Evolutionary conservation across 805 yeast genomes (phyloP).

Genomic region (Saturnispora besseyi): DNA sequence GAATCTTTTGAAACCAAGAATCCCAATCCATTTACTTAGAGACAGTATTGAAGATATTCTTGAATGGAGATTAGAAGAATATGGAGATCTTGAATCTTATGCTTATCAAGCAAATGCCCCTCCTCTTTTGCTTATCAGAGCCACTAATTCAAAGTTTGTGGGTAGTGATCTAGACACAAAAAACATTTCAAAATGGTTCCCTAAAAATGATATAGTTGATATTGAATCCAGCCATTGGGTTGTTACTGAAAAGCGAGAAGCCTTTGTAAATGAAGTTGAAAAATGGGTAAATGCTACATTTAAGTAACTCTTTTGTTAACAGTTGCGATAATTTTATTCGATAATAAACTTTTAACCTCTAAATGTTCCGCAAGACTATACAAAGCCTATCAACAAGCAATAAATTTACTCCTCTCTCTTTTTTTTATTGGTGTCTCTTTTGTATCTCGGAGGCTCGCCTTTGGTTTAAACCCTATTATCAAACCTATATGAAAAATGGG

Average conservation of each 20-base stretch:
- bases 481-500: too few species aligned
- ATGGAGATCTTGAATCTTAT: constrained; percentile 20
- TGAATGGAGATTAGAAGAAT: constrained; percentile 34
- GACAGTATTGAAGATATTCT: constrained; percentile 55
- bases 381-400: too few species aligned
- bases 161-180: constrained; percentile 16
- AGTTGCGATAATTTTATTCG: too few species aligned
- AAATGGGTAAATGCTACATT: constrained; percentile 32
- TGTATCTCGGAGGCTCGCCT: too few species aligned
- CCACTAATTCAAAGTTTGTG: constrained; percentile 45
- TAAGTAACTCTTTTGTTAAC: background rate
- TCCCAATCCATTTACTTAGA: constrained; percentile 62
- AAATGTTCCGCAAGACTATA: too few species aligned
- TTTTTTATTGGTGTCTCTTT: too few species aligned
- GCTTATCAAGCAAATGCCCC: constrained; percentile 43
- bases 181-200: constrained; percentile 36
- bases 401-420: too few species aligned
- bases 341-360: too few species aligned
- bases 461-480: too few species aligned
- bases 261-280: constrained; percentile 51
- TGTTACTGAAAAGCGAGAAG: constrained; percentile 70
- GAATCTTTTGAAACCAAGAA: constrained; percentile 24
- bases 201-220: constrained; percentile 57
- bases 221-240: constrained; percentile 89
- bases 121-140: constrained; percentile 72